Conservation (phyloP, 2,329 filamentous ascomycete genomes). For the Ophiostoma piceae region DNA sequence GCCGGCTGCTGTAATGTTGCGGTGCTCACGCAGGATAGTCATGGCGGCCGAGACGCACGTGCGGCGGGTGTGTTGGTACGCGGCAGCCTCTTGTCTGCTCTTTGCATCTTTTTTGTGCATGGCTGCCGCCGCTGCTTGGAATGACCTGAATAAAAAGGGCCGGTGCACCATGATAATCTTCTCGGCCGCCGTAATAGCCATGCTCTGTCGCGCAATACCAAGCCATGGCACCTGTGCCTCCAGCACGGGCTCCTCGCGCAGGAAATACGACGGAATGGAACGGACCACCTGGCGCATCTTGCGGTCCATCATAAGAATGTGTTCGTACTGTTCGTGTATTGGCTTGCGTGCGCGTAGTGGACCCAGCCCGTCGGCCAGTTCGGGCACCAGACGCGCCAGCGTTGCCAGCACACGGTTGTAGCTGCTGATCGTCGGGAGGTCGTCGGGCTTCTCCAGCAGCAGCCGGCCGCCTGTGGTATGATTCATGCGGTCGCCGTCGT, state of each 20-base stretch:
- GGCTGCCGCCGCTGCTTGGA: constrained; percentile 28
- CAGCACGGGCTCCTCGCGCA: constrained; percentile 30
- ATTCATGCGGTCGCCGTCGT: constrained; percentile 34
- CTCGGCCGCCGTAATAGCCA: constrained; percentile 38
- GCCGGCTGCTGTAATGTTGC: constrained; percentile 25
- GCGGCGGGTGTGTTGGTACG: constrained; percentile 32
- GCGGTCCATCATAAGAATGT: constrained; percentile 33
- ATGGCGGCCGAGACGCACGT: constrained; percentile 37
- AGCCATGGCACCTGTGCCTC: constrained; percentile 33
- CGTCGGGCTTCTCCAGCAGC: constrained; percentile 22
- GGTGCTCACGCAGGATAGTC: constrained; percentile 34
- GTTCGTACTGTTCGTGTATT: constrained; percentile 33
- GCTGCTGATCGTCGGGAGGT: constrained; percentile 27
- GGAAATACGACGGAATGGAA: constrained; percentile 33
- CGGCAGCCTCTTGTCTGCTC: neutral
- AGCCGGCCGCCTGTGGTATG: constrained; percentile 22
- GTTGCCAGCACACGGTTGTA: constrained; percentile 32
- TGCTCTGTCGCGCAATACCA: constrained; percentile 34
- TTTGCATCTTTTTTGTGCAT: neutral
- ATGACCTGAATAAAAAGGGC: constrained; percentile 34
- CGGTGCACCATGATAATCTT: constrained; percentile 40
- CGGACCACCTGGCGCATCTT: constrained; percentile 35
- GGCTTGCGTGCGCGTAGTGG: constrained; percentile 32
- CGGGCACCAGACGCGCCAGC: constrained; percentile 34
- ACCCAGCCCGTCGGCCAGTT: constrained; percentile 33